A percentile compares a stretch with the other conserved stretches of the same genome.
phyloP scores from a whole-genome alignment of 164 flowering plant genomes.

The Platanus orientalis region DNA sequence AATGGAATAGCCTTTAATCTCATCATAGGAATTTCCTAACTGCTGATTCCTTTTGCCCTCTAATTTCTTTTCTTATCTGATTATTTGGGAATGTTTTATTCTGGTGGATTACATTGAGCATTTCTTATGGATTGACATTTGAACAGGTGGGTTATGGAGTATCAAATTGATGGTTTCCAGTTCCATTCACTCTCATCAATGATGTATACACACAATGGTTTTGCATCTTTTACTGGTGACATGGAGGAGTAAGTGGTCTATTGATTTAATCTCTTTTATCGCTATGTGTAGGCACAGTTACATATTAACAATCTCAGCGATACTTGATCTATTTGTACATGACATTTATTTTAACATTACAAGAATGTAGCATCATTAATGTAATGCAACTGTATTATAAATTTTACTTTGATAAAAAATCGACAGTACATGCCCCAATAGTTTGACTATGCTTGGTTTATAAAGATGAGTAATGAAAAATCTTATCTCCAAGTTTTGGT shows the following conservation, averaged over 20 bases:
- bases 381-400: background rate
- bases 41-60: background rate
- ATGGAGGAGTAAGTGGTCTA: conserved; percentile 76
- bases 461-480: too few relatives aligned
- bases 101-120: conserved; percentile 4
- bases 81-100: conserved; percentile 1
- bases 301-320: too few relatives aligned
- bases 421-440: too few relatives aligned
- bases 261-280: background rate
- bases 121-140: conserved; percentile 16
- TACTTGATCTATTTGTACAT: background rate
- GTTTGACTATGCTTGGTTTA: too few relatives aligned
- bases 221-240: conserved; percentile 92
- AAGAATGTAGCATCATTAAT: background rate
- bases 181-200: conserved; percentile 95
- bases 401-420: too few relatives aligned
- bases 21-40: background rate
- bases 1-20: background rate
- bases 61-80: background rate
- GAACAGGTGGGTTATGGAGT: conserved; percentile 93
- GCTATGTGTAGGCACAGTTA: too few relatives aligned
- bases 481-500: background rate
- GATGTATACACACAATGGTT: conserved; percentile 97
- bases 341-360: background rate
- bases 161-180: conserved; percentile 91